phyloP scores from a whole-genome alignment of 306 rosid species.

The Prunus davidiana region DNA sequence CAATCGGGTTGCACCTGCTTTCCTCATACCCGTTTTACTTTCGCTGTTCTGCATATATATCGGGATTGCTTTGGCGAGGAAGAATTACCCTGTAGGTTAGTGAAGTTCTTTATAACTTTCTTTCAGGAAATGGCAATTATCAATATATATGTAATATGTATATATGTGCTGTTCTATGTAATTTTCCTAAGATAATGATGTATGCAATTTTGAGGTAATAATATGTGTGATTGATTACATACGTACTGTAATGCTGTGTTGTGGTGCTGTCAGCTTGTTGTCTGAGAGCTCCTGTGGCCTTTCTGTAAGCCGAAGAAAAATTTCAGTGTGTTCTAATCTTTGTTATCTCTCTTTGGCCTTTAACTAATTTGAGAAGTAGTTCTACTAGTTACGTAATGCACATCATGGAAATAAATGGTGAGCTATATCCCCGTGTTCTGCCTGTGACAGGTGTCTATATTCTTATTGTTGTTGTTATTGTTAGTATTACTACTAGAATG shows the following conservation, averaged over 20 bases:
- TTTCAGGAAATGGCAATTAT: not conserved
- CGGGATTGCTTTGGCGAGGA: constrained; percentile 69
- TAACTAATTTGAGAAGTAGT: not conserved
- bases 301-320: too few relatives aligned
- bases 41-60: constrained; percentile 77
- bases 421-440: not conserved
- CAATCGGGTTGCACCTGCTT: constrained; percentile 98
- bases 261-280: not conserved
- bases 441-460: not conserved
- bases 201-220: not conserved
- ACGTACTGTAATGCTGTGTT: not conserved
- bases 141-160: not conserved
- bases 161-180: not conserved
- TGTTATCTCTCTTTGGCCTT: not conserved
- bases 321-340: not conserved
- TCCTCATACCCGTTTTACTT: constrained; percentile 87
- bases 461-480: too few relatives aligned
- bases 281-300: too few relatives aligned
- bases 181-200: not conserved
- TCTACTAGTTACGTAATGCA: not conserved
- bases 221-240: not conserved
- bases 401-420: not conserved
- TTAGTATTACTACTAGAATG: not conserved
- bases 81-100: constrained; percentile 75
- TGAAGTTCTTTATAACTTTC: not conserved